phyloP scores from a whole-genome alignment of 495 filamentous ascomycete species.

The Margaritispora aquatica region DNA sequence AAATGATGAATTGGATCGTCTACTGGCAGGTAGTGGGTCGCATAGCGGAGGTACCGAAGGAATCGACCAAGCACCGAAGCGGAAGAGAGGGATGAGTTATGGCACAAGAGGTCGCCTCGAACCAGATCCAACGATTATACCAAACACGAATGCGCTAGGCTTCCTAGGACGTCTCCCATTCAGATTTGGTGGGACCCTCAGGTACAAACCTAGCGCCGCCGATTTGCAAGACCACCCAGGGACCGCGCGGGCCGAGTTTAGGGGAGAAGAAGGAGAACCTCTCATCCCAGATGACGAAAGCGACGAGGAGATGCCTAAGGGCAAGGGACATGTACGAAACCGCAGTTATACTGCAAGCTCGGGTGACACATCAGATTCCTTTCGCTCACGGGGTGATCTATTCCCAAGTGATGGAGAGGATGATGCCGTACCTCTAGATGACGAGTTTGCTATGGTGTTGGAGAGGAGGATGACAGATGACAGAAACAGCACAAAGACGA shows the following conservation, averaged over 20 bases:
- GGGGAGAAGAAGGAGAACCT: slow-evolving; percentile 61
- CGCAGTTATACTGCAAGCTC: slow-evolving; percentile 80
- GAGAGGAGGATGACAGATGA: slow-evolving; percentile 69
- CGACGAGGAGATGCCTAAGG: slow-evolving; percentile 20
- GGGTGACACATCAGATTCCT: slow-evolving; percentile 76
- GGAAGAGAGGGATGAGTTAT: slow-evolving; percentile 84
- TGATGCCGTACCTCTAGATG: slow-evolving; percentile 87
- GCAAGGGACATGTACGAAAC: slow-evolving; percentile 39
- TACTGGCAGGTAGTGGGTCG: slow-evolving; percentile 70
- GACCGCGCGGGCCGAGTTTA: slow-evolving; percentile 24
- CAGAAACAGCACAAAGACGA: slow-evolving; percentile 60
- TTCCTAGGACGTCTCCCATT: slow-evolving; percentile 82
- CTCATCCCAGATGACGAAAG: slow-evolving; percentile 57
- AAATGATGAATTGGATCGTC: slow-evolving; percentile 80
- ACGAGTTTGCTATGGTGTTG: slow-evolving; percentile 82
- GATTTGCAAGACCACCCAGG: slow-evolving; percentile 87
- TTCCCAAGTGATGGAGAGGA: slow-evolving; percentile 90
- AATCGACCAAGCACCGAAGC: slow-evolving; percentile 57
- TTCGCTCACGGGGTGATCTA: slow-evolving; percentile 88
- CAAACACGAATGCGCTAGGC: slow-evolving; percentile 76
- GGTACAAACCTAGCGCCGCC: slow-evolving; percentile 87
- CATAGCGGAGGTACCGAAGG: slow-evolving; percentile 37
- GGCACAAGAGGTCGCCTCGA: slow-evolving; percentile 60
- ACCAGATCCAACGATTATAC: slow-evolving; percentile 85
- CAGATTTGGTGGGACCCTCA: slow-evolving; percentile 72